Base-by-base conservation (phyloP, 768 basidiomycete species). In the Tephrocybe sp. region DNA sequence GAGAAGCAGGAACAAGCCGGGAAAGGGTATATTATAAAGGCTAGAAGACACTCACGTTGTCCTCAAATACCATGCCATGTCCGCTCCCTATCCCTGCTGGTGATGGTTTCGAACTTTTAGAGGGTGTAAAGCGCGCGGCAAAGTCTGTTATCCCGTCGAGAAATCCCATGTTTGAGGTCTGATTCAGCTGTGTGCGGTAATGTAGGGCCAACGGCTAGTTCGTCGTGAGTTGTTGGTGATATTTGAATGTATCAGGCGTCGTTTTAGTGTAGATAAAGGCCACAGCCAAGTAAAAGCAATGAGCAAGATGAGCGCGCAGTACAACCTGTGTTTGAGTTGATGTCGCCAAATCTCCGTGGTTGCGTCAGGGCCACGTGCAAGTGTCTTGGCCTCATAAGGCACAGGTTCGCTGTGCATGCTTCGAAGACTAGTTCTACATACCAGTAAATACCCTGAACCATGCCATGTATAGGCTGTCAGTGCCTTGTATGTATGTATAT, bases 31-130 rank as follows among this genome's bases (percentile, higher is more conserved):
- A 42, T 49, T 15, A 31, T 26, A n/a, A 19, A n/a, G 13, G 25
- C 27, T 26, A 16, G 13, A 22, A 42, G 37, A 49, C 22, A 75
- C 87, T 77, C 67, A 90, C 89, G 66, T 91, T 84, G 64, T 90
- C 86, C 44, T 87, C 79, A 53, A 82, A 80, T 11, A 80, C 78
- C 65, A 81, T 78, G 13, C 82, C 84, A 63, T 76, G 74, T 19
- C 78, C 80, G 42, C 65, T 72, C 12, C 83, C 84, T 57, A 86
- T 80, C 5, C 87, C 86, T 38, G 77, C 78, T 24, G 74, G 64
- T 37, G 78, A 65, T 31, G 73, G 54, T 47, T 71, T 72, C 9
- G 65, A 61, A 37, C 47, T 54, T 59, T 71, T 77, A 54, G 67
- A 70, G 26, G 83, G 82, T 1, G 77, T 59, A 34, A 84, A 57